These are phyloP conservation scores for Crinitomyces ghanaensis DNA, from an alignment of 805 yeast genomes.

Conservation along the genomic window DNA sequence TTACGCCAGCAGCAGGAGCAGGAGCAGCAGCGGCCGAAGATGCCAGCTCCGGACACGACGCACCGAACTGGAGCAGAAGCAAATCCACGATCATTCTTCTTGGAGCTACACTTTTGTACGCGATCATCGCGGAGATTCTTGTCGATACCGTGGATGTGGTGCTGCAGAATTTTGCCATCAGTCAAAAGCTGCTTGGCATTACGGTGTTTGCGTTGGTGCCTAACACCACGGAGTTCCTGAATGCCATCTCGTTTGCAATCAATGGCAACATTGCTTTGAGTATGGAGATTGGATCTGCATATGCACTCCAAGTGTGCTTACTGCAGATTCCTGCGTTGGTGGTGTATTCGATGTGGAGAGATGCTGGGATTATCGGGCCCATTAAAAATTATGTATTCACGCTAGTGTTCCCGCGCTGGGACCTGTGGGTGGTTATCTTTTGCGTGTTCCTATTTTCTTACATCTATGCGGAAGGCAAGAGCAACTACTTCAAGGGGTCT, in stretches of 20 bases:
- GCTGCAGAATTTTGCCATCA: slow-evolving; percentile 61
- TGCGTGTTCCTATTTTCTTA: slow-evolving; percentile 86
- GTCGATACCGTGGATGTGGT: slow-evolving; percentile 91
- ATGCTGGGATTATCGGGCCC: slow-evolving; percentile 22
- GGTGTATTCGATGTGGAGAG: slow-evolving; percentile 49
- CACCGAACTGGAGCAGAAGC: slow-evolving; percentile 90
- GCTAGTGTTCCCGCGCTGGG: slow-evolving; percentile 92
- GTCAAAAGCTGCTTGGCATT: slow-evolving; percentile 84
- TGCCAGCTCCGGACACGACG: slow-evolving; percentile 70
- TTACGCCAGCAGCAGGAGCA: slow-evolving; percentile 1
- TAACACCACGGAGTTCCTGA: slow-evolving; percentile 90
- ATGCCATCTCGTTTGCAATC: slow-evolving; percentile 93
- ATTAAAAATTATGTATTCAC: slow-evolving; percentile 41
- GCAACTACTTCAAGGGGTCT: slow-evolving; percentile 92
- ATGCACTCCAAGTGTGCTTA: slow-evolving; percentile 89
- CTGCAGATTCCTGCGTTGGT: slow-evolving; percentile 89
- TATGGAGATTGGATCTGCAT: slow-evolving; percentile 97
- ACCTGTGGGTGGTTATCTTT: slow-evolving; percentile 69
- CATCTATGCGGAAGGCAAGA: slow-evolving; percentile 92
- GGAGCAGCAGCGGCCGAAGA: slow-evolving; percentile 6
- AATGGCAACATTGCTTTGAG: slow-evolving; percentile 93
- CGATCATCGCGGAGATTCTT: slow-evolving; percentile 85
- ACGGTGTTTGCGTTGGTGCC: slow-evolving; percentile 95
- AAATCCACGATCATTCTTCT: slow-evolving; percentile 76
- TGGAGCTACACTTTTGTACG: slow-evolving; percentile 77